phyloP scores from a whole-genome alignment of 2,329 filamentous ascomycete species.

The Alternaria viburni region DNA sequence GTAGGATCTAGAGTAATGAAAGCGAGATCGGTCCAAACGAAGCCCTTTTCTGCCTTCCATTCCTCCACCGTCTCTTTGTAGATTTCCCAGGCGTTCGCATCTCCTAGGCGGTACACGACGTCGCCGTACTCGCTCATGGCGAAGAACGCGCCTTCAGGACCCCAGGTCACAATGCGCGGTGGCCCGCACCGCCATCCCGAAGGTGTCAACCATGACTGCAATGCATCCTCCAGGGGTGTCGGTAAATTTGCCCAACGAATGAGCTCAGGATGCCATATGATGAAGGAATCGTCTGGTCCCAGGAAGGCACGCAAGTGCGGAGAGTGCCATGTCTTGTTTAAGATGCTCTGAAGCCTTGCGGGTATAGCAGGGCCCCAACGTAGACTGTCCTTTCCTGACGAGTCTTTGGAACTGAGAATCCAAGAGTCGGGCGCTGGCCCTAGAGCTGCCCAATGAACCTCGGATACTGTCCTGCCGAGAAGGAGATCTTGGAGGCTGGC shows the following conservation, averaged over 20 bases:
- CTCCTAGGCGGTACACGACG: conserved; percentile 35
- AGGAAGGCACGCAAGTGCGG: conserved; percentile 40
- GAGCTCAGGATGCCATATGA: conserved; percentile 44
- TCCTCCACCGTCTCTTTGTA: conserved; percentile 46
- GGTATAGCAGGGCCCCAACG: conserved; percentile 38
- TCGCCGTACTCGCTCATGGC: conserved; percentile 47
- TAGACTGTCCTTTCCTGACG: conserved; percentile 31
- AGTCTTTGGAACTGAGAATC: conserved; percentile 42
- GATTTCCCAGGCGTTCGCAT: conserved; percentile 33
- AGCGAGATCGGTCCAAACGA: conserved; percentile 39
- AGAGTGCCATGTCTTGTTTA: conserved; percentile 36
- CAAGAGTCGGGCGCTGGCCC: conserved; percentile 41
- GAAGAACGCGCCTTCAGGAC: conserved; percentile 41
- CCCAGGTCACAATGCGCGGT: conserved; percentile 42
- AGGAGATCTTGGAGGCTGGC: conserved; percentile 35
- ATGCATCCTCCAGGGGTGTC: conserved; percentile 31
- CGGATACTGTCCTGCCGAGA: conserved; percentile 26
- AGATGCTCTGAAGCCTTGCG: conserved; percentile 23
- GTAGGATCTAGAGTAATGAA: conserved; percentile 41
- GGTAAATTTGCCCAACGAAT: conserved; percentile 43
- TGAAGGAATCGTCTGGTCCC: conserved; percentile 38
- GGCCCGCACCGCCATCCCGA: conserved; percentile 45
- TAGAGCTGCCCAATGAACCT: conserved; percentile 42
- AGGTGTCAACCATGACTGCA: conserved; percentile 48
- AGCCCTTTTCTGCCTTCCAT: conserved; percentile 39